phyloP scores from a whole-genome alignment of 441 rosid species.

The Theobroma grandiflorum region DNA sequence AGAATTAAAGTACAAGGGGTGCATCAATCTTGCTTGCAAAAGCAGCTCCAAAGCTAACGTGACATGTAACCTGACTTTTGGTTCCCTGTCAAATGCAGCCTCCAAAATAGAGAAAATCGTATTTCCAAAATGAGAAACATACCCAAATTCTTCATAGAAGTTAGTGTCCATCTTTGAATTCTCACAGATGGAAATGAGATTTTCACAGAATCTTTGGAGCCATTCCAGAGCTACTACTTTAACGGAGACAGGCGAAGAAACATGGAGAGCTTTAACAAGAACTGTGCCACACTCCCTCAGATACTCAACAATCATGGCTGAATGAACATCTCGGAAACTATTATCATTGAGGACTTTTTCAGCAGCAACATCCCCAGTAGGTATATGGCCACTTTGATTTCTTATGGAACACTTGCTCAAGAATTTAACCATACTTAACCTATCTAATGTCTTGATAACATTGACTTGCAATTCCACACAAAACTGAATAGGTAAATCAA shows the following conservation, averaged over 20 bases:
- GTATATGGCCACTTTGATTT: conserved; percentile 41
- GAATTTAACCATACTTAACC: conserved; percentile 76
- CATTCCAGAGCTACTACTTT: conserved; percentile 78
- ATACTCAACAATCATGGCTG: conserved; percentile 63
- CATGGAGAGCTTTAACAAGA: conserved; percentile 68
- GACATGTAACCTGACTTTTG: conserved; percentile 79
- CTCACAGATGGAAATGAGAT: conserved; percentile 57
- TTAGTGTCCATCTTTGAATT: conserved; percentile 43
- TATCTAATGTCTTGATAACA: conserved; percentile 69
- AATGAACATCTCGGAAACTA: conserved; percentile 40
- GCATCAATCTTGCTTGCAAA: conserved; percentile 73
- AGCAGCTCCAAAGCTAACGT: conserved; percentile 82
- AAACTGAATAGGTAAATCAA: conserved; percentile 57
- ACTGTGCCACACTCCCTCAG: conserved; percentile 60
- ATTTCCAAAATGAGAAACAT: conserved; percentile 53
- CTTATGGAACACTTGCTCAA: conserved; percentile 63
- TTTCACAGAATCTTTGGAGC: conserved; percentile 78
- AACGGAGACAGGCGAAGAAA: conserved; percentile 76
- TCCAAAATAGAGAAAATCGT: conserved; percentile 70
- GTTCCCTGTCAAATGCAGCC: conserved; percentile 89
- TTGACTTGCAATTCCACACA: conserved; percentile 81
- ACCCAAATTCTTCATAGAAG: conserved; percentile 61
- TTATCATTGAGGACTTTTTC: conserved; percentile 41
- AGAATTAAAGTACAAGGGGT: conserved; percentile 65
- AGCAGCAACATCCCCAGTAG: conserved; percentile 45